phyloP scores from a whole-genome alignment of 2,329 filamentous ascomycete species.

The Penicillium sp. region DNA sequence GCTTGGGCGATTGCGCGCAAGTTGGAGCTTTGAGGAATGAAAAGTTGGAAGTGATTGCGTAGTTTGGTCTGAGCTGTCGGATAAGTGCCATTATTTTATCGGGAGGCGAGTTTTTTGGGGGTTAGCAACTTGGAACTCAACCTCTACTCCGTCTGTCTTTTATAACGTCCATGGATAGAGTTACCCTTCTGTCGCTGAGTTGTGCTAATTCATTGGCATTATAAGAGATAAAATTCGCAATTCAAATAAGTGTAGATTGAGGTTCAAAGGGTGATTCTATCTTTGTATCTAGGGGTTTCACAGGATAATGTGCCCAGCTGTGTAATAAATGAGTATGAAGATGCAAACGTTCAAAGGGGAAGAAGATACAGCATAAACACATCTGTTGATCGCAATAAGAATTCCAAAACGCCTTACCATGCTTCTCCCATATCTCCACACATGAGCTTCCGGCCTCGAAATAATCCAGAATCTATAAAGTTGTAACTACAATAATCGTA shows the following conservation, averaged over 20 bases:
- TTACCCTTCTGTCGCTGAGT: neutral
- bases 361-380: neutral
- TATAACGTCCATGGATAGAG: neutral
- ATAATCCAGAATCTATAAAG: neutral
- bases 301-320: too few species aligned
- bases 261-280: too few species aligned
- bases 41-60: neutral
- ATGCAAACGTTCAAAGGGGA: neutral
- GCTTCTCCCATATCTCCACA: neutral
- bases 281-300: too few species aligned
- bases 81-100: slow-evolving; percentile 3
- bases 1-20: neutral
- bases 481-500: too few species aligned
- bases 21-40: neutral
- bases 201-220: neutral
- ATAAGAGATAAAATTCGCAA: too few species aligned
- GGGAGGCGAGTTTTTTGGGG: neutral
- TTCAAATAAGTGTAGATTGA: too few species aligned
- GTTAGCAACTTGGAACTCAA: too few species aligned
- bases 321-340: too few species aligned
- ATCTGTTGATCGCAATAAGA: neutral
- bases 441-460: slow-evolving; percentile 7
- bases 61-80: neutral
- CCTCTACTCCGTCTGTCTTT: too few species aligned
- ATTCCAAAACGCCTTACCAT: neutral